Base-by-base conservation (phyloP, 345 rosid genomes). In the Boechera retrofracta region DNA sequence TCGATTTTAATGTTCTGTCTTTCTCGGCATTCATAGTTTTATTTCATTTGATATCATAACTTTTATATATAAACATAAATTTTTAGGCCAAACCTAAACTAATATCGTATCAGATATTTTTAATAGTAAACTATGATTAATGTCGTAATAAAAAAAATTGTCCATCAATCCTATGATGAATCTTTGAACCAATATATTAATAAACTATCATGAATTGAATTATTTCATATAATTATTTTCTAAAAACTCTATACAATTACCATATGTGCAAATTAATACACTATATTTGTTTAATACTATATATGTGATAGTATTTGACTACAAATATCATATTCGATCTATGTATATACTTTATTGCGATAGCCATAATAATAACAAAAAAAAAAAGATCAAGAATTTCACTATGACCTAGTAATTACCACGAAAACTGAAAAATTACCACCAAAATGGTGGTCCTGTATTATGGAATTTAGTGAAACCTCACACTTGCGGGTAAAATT, bases 391-490 rank as follows among this genome's bases (percentile, higher is more conserved):
- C 0, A 44, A 13, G 24, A 21, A 21, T 21, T 31, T 31, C 42
- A 33, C 42, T 33, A 7, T 4, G 63, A 58, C 11, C 26, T 33
- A 58, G 24, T 58, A 58, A 38, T 44, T 54, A 55, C 39, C 38
- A 35, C 12, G 59, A 24, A 26, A 56, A 41, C 8, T 26, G 66
- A 16, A 36, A 8, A 56, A 10, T 56, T 26, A 67, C 42, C 59
- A 36, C 16, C 16, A 58, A 57, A 64, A 44, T 31, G 31, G 78
- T 74, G 78, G 65, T 74, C 78, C 78, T 44, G 58, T 31, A 4
- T 16, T 64, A 33, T 74, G 78, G 78, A 75, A 75, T 75, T 75
- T 45, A 67, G 78, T 36, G 73, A 67, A 67, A 16, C 60, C n/a
- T 66, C 72, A 74, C 72, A 66, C 70, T 73, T 64, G 47, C 7